A percentile compares a stretch with the other conserved stretches of the same genome.
These are phyloP conservation scores for Selaginella tamariscina DNA, from an alignment of 75 land plant species.

Conservation along the genomic window DNA sequence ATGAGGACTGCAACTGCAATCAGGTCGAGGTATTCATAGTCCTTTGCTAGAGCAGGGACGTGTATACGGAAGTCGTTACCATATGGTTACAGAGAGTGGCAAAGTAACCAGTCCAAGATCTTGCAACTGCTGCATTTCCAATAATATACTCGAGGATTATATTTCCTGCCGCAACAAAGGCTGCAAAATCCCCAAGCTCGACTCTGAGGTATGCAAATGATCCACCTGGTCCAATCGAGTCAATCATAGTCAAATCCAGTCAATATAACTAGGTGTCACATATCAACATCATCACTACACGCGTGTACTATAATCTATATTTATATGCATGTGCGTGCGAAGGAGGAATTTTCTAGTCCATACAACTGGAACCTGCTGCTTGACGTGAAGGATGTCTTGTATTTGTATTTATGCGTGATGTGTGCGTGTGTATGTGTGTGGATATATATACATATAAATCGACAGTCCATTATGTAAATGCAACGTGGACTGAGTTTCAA, in stretches of 20 bases:
- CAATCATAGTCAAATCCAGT: no score
- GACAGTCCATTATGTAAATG: neutral
- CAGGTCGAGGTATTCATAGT: conserved; percentile 31
- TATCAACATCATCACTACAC: no score
- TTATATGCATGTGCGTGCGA: no score
- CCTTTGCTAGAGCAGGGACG: neutral
- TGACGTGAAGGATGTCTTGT: neutral
- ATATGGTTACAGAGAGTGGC: conserved; percentile 43
- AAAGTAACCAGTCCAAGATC: conserved; percentile 72
- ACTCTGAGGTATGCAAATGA: neutral
- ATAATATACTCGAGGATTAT: conserved; percentile 55
- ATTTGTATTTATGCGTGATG: neutral
- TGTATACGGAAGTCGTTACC: conserved; percentile 41
- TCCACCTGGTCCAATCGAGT: no score
- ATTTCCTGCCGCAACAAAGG: conserved; percentile 78
- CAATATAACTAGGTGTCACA: no score
- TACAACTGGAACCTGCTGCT: neutral
- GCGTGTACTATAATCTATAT: no score
- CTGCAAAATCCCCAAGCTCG: conserved; percentile 71
- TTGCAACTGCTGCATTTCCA: conserved; percentile 55
- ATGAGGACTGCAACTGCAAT: conserved; percentile 51
- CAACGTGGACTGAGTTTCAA: neutral
- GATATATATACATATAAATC: neutral
- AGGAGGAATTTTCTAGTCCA: neutral
- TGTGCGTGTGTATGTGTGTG: neutral